Evolutionary conservation across 192 early-diverging fungal genomes (phyloP), one percentile per base, ranked within the genome.

Genomic region (Coemansia sp.): DNA sequence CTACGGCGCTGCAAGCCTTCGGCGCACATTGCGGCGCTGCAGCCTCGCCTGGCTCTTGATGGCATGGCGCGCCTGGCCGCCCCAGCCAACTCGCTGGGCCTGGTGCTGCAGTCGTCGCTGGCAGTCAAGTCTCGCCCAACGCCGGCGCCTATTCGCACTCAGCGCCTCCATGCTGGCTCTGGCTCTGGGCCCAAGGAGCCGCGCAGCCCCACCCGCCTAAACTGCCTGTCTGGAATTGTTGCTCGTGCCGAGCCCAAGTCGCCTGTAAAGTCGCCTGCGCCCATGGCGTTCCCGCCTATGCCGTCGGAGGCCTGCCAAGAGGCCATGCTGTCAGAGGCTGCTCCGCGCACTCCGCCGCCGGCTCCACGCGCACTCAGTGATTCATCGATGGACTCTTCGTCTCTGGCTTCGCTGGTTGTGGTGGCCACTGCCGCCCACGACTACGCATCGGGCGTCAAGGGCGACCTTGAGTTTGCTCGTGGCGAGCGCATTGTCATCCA

Each of bases 401-500:
- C 76, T 27, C 68, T 71, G n/a, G 72, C 72, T 9, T 60, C 72
- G 35, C 63, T 75, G 62, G 58, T 69, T 35, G 47, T 74, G 14
- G 72, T 81, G 5, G 78, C 78, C 62, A 81, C 78, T 1, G 72
- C 78, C 5, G 62, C 71, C 10, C 74, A 81, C 66, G 72, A 81
- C 78, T 81, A 81, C 45, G 37, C 72, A 11, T 75, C 78, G 23
- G 59, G 62, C 43, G 70, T 81, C 62, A 81, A 75, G 60, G 78
- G 78, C 54, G 78, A 81, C 45, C 61, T 81, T 32, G 72, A 75
- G 65, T 81, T 81, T 45, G 32, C 65, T 32, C 49, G 45, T 29
- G 78, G 72, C 59, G 78, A 81, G 62, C 78, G 78, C 63, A 81
- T 81, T 22, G 69, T 75, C 55, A 67, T 81, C 50, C 72, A 75